Base-by-base conservation (phyloP, 805 yeast species). In the Ogataea henricii region DNA sequence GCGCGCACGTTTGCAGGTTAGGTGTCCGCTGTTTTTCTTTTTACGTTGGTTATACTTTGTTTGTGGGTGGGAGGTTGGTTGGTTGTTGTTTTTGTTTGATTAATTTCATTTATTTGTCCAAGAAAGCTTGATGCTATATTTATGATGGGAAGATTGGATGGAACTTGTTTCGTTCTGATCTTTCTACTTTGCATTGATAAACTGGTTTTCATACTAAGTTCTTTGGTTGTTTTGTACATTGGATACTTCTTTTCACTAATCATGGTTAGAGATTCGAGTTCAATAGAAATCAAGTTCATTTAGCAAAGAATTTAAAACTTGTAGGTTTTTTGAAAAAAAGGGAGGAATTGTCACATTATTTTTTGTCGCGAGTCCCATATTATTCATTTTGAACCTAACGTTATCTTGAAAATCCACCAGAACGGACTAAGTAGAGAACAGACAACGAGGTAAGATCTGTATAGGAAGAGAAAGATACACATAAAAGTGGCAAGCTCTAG, bases 401-500 rank as follows among this genome's bases (percentile, higher is more conserved):
- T 27, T 6, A 34, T 4, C 20, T 27, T 43, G 17, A 27, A 43
- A 12, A 43, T 12, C 40, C 26, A 30, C 37, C 21, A 39, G 12
- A 47, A 26, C 3, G 51, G 51, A 21, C 38, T 43, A n/a, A 43
- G 26, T 3, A 47, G 33, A 4, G 41, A 22, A 22, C 47, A 38
- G 23, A 47, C 23, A 10, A 47, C 16, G 6, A 29, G 12, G 43
- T 53, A 53, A 20, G 42, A 21, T n/a, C 49, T 40, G 42, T 47
- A 51, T 6, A 51, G 23, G 10, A 47, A n/a, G 23, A 45, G 22
- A 17, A 46, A 14, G 12, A 51, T 32, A 45, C 48, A 37, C 6
- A 42, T 18, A 21, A 47, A 51, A 6, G 50, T 38, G 17, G 38
- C 5, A 9, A 48, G 7, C 37, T 54, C 58, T 13, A 47, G 18